phyloP scores from a whole-genome alignment of 805 yeast species.

The Yamadazyma scolyti region DNA sequence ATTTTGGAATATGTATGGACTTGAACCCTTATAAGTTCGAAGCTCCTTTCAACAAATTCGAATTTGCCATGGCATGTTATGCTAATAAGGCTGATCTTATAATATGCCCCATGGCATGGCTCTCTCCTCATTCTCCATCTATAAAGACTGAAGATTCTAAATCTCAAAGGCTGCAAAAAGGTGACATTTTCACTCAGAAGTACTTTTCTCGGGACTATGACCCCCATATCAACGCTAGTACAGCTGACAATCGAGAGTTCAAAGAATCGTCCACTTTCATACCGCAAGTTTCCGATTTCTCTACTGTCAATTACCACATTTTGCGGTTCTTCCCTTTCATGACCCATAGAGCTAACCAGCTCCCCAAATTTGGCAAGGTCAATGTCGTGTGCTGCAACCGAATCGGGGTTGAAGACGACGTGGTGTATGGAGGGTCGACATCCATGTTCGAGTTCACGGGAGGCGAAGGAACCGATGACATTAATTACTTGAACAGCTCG shows the following conservation, averaged over 20 bases:
- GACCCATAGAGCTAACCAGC: conserved; percentile 26
- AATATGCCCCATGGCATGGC: conserved; percentile 87
- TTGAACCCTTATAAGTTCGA: conserved; percentile 79
- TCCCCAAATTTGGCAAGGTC: conserved; percentile 21
- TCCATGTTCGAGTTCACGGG: conserved; percentile 52
- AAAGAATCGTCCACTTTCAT: conserved; percentile 11
- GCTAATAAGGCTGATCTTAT: conserved; percentile 50
- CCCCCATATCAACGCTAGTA: not conserved
- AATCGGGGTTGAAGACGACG: conserved; percentile 69
- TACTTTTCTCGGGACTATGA: not conserved
- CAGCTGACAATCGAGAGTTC: not conserved
- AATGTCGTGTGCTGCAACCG: conserved; percentile 63
- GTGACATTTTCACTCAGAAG: conserved; percentile 3
- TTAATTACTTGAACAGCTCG: conserved; percentile 45
- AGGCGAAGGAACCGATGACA: conserved; percentile 18
- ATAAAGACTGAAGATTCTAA: conserved; percentile 13
- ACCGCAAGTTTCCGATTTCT: conserved; percentile 38
- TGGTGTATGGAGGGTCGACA: conserved; percentile 66
- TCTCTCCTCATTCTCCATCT: conserved; percentile 49
- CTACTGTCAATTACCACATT: conserved; percentile 71
- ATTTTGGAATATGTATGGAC: conserved; percentile 93
- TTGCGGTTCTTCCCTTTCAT: conserved; percentile 63
- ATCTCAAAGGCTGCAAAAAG: conserved; percentile 9
- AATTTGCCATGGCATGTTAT: conserved; percentile 57
- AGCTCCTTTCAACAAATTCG: conserved; percentile 74